Evolutionary conservation across 2,329 filamentous ascomycete species (phyloP), one percentile per base, ranked within the genome.

Genomic region (Ilyonectria destructans): DNA sequence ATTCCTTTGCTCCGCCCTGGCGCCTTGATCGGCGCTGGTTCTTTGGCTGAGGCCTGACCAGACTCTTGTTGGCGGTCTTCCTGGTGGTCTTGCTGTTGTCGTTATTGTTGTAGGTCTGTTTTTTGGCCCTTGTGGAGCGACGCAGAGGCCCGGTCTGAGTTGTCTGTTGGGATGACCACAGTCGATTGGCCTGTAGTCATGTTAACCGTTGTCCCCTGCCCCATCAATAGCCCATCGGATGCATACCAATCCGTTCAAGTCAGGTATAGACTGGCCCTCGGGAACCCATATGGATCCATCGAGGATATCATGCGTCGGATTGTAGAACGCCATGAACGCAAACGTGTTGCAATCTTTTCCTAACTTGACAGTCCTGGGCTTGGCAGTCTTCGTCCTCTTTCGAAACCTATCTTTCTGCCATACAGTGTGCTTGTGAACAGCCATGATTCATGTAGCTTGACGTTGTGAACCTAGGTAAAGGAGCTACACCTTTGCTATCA

Each of bases 361-460:
- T 4, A 52, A 26, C 10, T 12, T 33, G 10, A 52, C 8, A 26
- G 49, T 33, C n/a, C 26, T 52, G 13, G 23, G 49, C 26, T 52
- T 52, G 23, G 49, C 49, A 19, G 49, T 52, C 26, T 31, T 52
- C 21, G 49, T 31, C 26, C 49, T 52, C 49, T 52, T 52, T 33
- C 49, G 49, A 31, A 33, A 13, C 23, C 26, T 31, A n/a, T 52
- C 49, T 52, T 52, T 52, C 49, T 52, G 49, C 49, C 26, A 33
- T 6, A 13, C 15, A 12, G 10, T 52, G 23, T 52, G 49, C 49
- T 31, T 52, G 3, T 33, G n/a, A 23, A 52, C 49, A 33, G 26
- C 49, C 49, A 52, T 52, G 26, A 6, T 33, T 33, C 5, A 26
- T 6, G 46, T n/a, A n/a, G n/a, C n/a, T n/a, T n/a, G 19, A 26